Percentiles rank a stretch among this genome's conserved stretches.
Evolutionary conservation across 345 rosid species (phyloP).

Genomic region (Cochlearia excelsa): DNA sequence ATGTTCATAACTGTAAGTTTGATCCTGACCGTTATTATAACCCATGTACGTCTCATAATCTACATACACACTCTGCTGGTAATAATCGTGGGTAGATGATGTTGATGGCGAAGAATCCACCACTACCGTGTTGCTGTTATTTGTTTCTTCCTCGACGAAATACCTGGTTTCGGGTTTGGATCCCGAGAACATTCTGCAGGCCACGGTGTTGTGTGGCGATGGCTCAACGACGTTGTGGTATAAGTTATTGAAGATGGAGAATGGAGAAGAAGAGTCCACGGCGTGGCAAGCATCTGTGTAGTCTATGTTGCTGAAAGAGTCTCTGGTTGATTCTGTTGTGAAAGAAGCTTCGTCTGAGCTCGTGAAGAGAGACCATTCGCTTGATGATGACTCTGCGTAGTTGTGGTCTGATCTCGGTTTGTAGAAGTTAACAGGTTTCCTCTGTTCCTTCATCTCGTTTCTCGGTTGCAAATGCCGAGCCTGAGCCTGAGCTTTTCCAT

Average conservation of each 20-base stretch:
- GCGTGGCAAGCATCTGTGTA: conserved; percentile 56
- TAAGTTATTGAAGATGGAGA: conserved; percentile 53
- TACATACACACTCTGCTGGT: conserved; percentile 43
- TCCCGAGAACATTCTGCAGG: conserved; percentile 55
- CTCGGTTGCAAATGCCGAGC: conserved; percentile 31
- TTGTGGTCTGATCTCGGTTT: conserved; percentile 32
- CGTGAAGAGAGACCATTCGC: conserved; percentile 83
- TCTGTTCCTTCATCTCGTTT: conserved; percentile 44
- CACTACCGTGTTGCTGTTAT: conserved; percentile 31
- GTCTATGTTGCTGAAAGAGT: conserved; percentile 75
- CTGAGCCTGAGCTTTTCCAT: conserved; percentile 40
- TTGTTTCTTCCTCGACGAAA: conserved; percentile 38
- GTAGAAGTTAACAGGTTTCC: conserved; percentile 36
- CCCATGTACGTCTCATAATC: conserved; percentile 44
- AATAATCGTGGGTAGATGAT: conserved; percentile 20
- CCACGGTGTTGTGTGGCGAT: conserved; percentile 44
- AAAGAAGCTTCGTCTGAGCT: conserved; percentile 90
- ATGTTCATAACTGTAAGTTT: conserved; percentile 40
- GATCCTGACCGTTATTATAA: conserved; percentile 28
- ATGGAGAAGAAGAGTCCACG: conserved; percentile 40
- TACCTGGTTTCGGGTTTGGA: conserved; percentile 52
- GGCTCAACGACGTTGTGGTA: conserved; percentile 36
- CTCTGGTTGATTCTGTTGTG: conserved; percentile 85
- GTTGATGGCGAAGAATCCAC: conserved; percentile 18
- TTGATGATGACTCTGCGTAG: conserved; percentile 56